Evolutionary conservation across 2,329 filamentous ascomycete genomes (phyloP).

Genomic region (Dactylellina cionopaga): DNA sequence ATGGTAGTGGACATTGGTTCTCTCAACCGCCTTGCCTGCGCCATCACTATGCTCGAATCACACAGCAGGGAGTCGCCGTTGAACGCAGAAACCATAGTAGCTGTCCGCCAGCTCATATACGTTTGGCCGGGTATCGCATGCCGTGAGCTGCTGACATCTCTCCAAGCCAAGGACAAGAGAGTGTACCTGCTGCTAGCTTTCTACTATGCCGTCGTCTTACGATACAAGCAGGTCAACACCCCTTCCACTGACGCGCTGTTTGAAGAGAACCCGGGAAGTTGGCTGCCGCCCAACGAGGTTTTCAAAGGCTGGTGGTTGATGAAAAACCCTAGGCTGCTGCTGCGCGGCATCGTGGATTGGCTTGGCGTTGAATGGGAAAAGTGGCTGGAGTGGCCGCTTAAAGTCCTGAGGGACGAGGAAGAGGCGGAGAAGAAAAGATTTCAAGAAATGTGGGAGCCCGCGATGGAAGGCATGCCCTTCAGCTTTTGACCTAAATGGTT

Average conservation of each 20-base stretch:
- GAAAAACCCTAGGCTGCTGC: conserved; percentile 23
- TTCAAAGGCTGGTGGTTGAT: conserved; percentile 37
- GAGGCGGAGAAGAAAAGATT: conserved; percentile 13
- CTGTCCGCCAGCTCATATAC: conserved; percentile 24
- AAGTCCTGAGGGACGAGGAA: conserved; percentile 32
- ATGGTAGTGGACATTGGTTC: conserved; percentile 31
- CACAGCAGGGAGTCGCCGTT: not conserved
- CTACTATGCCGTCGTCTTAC: conserved; percentile 28
- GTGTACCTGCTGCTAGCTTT: conserved; percentile 36
- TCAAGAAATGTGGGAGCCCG: conserved; percentile 22
- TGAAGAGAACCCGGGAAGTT: not conserved
- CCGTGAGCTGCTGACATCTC: conserved; percentile 14
- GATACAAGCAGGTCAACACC: conserved; percentile 19
- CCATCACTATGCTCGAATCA: conserved; percentile 17
- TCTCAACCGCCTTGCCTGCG: conserved; percentile 12
- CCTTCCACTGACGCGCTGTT: not conserved
- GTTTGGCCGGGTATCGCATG: conserved; percentile 29
- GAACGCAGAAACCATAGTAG: not conserved
- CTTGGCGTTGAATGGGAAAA: conserved; percentile 29
- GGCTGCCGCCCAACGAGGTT: not conserved
- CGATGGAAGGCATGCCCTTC: not conserved
- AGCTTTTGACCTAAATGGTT: too few relatives aligned
- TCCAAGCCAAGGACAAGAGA: conserved; percentile 20
- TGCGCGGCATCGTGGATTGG: conserved; percentile 33
- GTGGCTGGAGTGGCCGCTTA: conserved; percentile 41